Evolutionary conservation across 2,329 filamentous ascomycete genomes (phyloP).

Genomic region (Ophiostoma himal-ulmi): DNA sequence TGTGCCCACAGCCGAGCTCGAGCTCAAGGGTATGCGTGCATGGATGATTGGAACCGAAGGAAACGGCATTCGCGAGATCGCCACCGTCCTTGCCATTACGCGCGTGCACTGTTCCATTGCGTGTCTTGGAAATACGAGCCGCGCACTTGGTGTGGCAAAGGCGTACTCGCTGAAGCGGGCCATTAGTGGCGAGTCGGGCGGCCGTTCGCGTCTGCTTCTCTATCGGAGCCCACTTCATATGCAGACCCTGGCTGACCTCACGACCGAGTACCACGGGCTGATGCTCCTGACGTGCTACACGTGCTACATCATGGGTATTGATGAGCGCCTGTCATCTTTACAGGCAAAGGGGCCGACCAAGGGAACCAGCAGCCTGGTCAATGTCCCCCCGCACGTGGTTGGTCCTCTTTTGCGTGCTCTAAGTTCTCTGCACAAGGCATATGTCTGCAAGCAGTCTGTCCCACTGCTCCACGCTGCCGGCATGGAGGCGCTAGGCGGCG

Average conservation of each 20-base stretch:
- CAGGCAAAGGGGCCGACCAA: not conserved
- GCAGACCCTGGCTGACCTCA: conserved; percentile 51
- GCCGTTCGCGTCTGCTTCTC: conserved; percentile 44
- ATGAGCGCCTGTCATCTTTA: conserved; percentile 35
- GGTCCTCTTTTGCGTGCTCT: conserved; percentile 49
- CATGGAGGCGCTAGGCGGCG: conserved; percentile 61
- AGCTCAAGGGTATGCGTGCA: conserved; percentile 55
- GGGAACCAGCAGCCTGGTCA: not conserved
- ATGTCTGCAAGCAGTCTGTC: conserved; percentile 47
- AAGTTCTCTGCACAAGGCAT: conserved; percentile 56
- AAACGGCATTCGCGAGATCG: conserved; percentile 61
- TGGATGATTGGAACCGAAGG: conserved; percentile 63
- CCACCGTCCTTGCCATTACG: conserved; percentile 62
- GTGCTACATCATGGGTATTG: conserved; percentile 48
- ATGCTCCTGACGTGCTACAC: conserved; percentile 53
- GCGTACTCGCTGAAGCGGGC: conserved; percentile 54
- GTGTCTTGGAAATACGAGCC: conserved; percentile 48
- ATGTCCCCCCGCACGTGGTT: conserved; percentile 29
- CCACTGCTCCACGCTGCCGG: conserved; percentile 47
- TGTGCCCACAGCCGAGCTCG: conserved; percentile 67
- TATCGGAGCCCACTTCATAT: conserved; percentile 52
- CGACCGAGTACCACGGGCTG: conserved; percentile 49
- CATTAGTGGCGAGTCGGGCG: conserved; percentile 42
- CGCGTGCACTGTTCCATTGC: conserved; percentile 52
- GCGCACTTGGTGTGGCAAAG: conserved; percentile 52